Percentiles rank a stretch among this genome's conserved stretches.
These are phyloP conservation scores for Hypoxylon rubiginosum DNA, from an alignment of 2,329 filamentous ascomycete genomes.

Conservation along the genomic window DNA sequence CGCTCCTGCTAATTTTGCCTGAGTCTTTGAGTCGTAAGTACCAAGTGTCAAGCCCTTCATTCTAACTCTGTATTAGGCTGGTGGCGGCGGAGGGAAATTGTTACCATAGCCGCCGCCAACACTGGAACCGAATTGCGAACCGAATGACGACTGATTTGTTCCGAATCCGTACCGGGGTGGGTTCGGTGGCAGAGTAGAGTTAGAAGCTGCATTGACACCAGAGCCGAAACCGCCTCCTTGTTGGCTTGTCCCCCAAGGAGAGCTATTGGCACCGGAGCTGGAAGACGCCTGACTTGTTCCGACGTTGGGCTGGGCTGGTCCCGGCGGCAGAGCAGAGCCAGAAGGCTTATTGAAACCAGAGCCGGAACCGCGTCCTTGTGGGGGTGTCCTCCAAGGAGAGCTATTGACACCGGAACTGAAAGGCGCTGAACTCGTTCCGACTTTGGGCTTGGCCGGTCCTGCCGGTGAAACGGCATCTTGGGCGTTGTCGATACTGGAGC, in stretches of 20 bases:
- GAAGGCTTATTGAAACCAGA: neutral
- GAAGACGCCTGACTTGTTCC: neutral
- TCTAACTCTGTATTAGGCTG: too few relatives aligned
- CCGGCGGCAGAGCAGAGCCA: neutral
- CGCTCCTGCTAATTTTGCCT: neutral
- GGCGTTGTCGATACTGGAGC: neutral
- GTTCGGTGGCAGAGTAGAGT: conserved; percentile 3
- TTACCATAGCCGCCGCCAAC: too few relatives aligned
- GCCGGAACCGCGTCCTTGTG: neutral
- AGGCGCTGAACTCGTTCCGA: too few relatives aligned
- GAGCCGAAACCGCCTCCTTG: neutral
- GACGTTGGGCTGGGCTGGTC: too few relatives aligned
- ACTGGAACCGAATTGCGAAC: too few relatives aligned
- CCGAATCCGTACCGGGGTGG: too few relatives aligned
- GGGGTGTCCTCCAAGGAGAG: neutral
- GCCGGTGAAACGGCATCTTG: too few relatives aligned
- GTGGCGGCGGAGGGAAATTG: too few relatives aligned
- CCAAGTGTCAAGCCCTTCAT: neutral
- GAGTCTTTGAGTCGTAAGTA: neutral
- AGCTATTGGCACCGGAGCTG: neutral
- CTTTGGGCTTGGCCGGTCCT: too few relatives aligned
- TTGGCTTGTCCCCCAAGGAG: too few relatives aligned
- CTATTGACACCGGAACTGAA: too few relatives aligned
- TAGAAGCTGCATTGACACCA: conserved; percentile 4
- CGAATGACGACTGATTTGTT: too few relatives aligned